Evolutionary conservation across 306 rosid species (phyloP).

Genomic region (Prunus dulcis): DNA sequence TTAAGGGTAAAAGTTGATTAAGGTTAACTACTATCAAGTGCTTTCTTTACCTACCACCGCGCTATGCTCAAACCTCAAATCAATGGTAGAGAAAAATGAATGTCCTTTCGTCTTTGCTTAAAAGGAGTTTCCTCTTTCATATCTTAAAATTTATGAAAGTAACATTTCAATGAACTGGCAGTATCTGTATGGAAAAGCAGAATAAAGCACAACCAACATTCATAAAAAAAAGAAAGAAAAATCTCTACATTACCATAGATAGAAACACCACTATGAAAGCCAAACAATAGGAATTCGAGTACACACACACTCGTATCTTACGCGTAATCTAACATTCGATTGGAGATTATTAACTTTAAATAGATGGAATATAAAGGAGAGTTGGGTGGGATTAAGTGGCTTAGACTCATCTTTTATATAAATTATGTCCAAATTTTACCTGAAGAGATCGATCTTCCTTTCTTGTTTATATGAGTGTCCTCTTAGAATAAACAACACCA

Average conservation of each 20-base stretch:
- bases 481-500: too few species aligned
- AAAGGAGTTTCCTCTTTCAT: constrained; percentile 24
- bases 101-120: background rate
- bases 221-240: background rate
- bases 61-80: background rate
- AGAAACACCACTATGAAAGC: background rate
- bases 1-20: constrained; percentile 16
- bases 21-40: background rate
- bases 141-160: constrained; percentile 26
- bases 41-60: constrained; percentile 37
- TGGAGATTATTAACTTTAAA: too few species aligned
- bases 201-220: constrained; percentile 9
- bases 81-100: constrained; percentile 12
- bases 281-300: too few species aligned
- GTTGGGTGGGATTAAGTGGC: too few species aligned
- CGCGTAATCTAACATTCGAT: too few species aligned
- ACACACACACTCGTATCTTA: too few species aligned
- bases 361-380: too few species aligned
- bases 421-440: too few species aligned
- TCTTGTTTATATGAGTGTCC: too few species aligned
- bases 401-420: too few species aligned
- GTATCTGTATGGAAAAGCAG: constrained; percentile 16
- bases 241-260: background rate
- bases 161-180: constrained; percentile 25
- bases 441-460: too few species aligned